Evolutionary conservation across 805 yeast genomes (phyloP), one percentile per base, ranked within the genome.

Genomic region (Suhomyces kilbournensis): DNA sequence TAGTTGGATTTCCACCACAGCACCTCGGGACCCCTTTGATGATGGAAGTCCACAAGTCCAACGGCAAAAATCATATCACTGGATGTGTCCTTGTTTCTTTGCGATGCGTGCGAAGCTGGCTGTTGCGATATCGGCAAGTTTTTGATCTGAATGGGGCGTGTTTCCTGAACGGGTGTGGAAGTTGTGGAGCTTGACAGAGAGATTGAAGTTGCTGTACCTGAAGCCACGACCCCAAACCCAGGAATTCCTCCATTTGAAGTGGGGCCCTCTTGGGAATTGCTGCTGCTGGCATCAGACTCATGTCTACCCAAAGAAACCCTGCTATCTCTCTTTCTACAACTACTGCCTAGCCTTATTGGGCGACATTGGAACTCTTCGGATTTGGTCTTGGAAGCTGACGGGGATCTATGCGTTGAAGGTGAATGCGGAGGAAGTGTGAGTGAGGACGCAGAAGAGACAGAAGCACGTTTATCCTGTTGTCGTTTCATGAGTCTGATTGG

Each of bases 21-120:
- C 22, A 94, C 83, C 66, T 94, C 97, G 0, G 99, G 98, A 1
- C 99, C 99, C 53, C 96, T 76, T 26, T 72, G 67, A 63, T 94
- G 98, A 65, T 93, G 96, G 76, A 93, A 93, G 59, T 96, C 96
- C 19, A 92, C 96, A 12, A 94, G 80, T 58, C 96, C 86, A 3
- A 92, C 81, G 10, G 97, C 97, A 66, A 89, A 85, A 2, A 93
- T 80, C 59, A 84, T 65, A 53, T 73, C 75, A 47, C 61, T 60
- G 9, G 52, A 38, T 35, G 25, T 22, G 7, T 42, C 44, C 56
- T 71, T 66, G 56, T 71, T 69, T 56, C 66, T 53, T 50, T 62
- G 65, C 40, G 57, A 61, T 38, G 23, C 20, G 23, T 38, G 42
- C n/a, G 23, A 19, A 35, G n/a, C 44, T 23, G 61, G 58, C 4